Evolutionary conservation across 2,329 filamentous ascomycete species (phyloP).

Genomic region (Nigrograna mackinnonii): DNA sequence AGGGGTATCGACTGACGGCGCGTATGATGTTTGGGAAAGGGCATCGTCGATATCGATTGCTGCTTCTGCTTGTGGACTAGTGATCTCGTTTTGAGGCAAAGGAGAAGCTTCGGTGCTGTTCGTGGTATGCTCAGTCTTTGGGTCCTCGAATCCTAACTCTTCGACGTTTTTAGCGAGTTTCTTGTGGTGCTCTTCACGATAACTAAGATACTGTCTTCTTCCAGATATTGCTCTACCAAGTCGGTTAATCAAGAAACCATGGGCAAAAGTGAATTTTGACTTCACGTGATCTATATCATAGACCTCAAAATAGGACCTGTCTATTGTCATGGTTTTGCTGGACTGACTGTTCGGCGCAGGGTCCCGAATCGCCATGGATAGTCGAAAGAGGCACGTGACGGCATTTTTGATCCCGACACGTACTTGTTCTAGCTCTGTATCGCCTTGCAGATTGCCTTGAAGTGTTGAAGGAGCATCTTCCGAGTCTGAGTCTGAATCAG

Average conservation of each 20-base stretch:
- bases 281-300: slow-evolving; percentile 30
- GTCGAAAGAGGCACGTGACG: slow-evolving; percentile 33
- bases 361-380: slow-evolving; percentile 37
- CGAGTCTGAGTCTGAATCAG: slow-evolving; percentile 13
- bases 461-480: too few species aligned
- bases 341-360: slow-evolving; percentile 34
- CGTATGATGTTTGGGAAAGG: slow-evolving; percentile 31
- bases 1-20: slow-evolving; percentile 20
- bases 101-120: slow-evolving; percentile 23
- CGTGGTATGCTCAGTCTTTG: slow-evolving; percentile 19
- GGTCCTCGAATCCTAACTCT: slow-evolving; percentile 17
- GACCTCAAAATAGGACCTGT: slow-evolving; percentile 28
- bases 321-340: slow-evolving; percentile 21
- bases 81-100: slow-evolving; percentile 9
- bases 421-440: slow-evolving; percentile 28
- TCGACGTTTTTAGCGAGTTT: slow-evolving; percentile 29
- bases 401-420: slow-evolving; percentile 18
- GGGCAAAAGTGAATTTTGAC: slow-evolving; percentile 22
- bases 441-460: slow-evolving; percentile 9
- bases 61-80: too few species aligned
- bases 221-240: slow-evolving; percentile 35
- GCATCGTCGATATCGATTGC: slow-evolving; percentile 16
- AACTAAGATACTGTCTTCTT: slow-evolving; percentile 35
- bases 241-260: slow-evolving; percentile 18
- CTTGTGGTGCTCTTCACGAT: slow-evolving; percentile 34